A percentile compares a stretch with the other conserved stretches of the same genome.
Evolutionary conservation across 2,329 filamentous ascomycete genomes (phyloP).

Genomic region (Periconia sp.): DNA sequence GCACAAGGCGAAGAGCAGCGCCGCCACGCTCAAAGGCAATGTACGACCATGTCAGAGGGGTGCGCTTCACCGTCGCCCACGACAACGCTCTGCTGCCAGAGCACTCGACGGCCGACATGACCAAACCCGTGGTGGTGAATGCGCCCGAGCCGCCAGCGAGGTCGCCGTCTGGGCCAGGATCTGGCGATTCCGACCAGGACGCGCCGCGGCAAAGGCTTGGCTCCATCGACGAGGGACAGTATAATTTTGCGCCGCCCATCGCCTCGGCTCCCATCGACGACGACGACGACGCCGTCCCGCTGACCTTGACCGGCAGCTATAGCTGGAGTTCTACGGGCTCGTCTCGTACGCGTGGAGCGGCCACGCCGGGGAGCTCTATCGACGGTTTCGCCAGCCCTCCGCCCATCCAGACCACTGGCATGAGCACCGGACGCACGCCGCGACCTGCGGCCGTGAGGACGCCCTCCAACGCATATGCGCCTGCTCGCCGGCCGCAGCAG

Average conservation of each 20-base stretch:
- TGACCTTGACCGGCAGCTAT: conserved; percentile 31
- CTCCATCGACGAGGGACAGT: conserved; percentile 45
- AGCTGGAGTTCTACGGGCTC: conserved; percentile 29
- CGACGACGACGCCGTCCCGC: conserved; percentile 42
- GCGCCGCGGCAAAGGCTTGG: conserved; percentile 58
- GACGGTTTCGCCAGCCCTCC: no score
- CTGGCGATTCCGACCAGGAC: conserved; percentile 51
- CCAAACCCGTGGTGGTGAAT: conserved; percentile 39
- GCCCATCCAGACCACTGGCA: conserved; percentile 26
- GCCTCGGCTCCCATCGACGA: conserved; percentile 40
- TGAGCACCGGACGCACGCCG: conserved; percentile 22
- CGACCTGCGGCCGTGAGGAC: conserved; percentile 54
- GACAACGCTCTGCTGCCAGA: conserved; percentile 24
- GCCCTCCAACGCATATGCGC: conserved; percentile 58
- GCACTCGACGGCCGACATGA: conserved; percentile 24
- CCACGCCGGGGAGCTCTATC: no score
- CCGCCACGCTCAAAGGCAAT: conserved; percentile 18
- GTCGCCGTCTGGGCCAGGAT: conserved; percentile 59
- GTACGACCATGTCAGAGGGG: conserved; percentile 26
- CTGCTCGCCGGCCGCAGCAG: conserved; percentile 55
- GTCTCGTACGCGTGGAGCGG: conserved; percentile 29
- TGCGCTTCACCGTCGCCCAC: conserved; percentile 35
- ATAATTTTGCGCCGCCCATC: conserved; percentile 48
- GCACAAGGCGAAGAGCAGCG: conserved; percentile 6
- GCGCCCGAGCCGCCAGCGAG: conserved; percentile 37